phyloP scores from a whole-genome alignment of 2,329 filamentous ascomycete genomes.

The Alternaria postmessia region DNA sequence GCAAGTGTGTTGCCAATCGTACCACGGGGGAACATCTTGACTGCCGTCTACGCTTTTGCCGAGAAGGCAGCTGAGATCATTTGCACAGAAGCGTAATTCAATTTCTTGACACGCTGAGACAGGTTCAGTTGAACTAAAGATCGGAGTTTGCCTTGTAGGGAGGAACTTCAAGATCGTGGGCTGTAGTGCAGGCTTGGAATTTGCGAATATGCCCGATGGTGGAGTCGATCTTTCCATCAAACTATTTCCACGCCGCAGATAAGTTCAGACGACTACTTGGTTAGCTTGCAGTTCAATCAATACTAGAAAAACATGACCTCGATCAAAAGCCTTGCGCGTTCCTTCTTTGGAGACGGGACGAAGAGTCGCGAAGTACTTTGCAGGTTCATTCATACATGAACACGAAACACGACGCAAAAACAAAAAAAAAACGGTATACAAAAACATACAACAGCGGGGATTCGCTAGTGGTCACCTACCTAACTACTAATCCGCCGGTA shows the following conservation, averaged over 20 bases:
- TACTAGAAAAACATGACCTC: neutral
- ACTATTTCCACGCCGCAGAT: neutral
- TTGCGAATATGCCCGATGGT: neutral
- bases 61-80: conserved; percentile 38
- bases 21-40: conserved; percentile 28
- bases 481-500: no score
- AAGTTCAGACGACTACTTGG: neutral
- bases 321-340: neutral
- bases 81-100: neutral
- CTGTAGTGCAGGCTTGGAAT: neutral
- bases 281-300: neutral
- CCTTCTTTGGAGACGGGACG: neutral
- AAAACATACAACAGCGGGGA: no score
- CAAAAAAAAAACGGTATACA: no score
- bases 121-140: neutral
- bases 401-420: no score
- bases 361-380: no score
- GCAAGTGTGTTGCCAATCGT: conserved; percentile 38
- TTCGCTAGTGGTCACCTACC: no score
- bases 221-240: neutral
- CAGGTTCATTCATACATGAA: no score
- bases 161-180: no score
- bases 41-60: conserved; percentile 35
- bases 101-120: neutral
- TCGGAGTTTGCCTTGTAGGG: neutral